A percentile compares a stretch with the other conserved stretches of the same genome.
Evolutionary conservation across 2,329 filamentous ascomycete genomes (phyloP).

Genomic region (Elsinoe arachidis): DNA sequence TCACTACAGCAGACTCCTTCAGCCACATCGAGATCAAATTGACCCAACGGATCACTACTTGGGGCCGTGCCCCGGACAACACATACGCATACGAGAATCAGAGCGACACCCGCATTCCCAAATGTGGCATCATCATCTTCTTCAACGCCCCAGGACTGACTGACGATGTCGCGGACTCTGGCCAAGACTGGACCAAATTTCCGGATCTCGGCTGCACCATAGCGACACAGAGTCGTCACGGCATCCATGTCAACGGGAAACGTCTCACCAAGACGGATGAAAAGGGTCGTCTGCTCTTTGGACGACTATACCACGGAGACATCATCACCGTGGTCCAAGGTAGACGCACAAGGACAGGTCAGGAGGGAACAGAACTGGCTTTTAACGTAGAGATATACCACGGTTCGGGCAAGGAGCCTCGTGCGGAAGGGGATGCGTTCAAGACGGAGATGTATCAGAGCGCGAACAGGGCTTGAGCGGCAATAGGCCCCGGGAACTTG

Average conservation of each 20-base stretch:
- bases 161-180: conserved; percentile 35
- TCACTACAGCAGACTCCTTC: conserved; percentile 57
- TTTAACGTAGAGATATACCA: conserved; percentile 38
- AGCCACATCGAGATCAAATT: conserved; percentile 57
- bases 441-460: conserved; percentile 4
- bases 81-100: conserved; percentile 56
- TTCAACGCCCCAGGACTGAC: conserved; percentile 65
- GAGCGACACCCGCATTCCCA: conserved; percentile 65
- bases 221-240: conserved; percentile 66
- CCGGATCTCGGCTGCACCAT: conserved; percentile 59
- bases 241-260: conserved; percentile 70
- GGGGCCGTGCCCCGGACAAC: conserved; percentile 64
- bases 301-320: conserved; percentile 68
- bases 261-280: conserved; percentile 50
- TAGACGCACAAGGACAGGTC: conserved; percentile 23
- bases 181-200: conserved; percentile 47
- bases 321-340: conserved; percentile 62
- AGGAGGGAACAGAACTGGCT: conserved; percentile 23
- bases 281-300: conserved; percentile 47
- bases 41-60: conserved; percentile 59
- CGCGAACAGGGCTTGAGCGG: neutral
- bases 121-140: conserved; percentile 69
- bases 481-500: neutral
- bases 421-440: conserved; percentile 1
- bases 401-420: conserved; percentile 26